Base-by-base conservation (phyloP, 108 stramenopile species). In the Stephanodiscus triporus region DNA sequence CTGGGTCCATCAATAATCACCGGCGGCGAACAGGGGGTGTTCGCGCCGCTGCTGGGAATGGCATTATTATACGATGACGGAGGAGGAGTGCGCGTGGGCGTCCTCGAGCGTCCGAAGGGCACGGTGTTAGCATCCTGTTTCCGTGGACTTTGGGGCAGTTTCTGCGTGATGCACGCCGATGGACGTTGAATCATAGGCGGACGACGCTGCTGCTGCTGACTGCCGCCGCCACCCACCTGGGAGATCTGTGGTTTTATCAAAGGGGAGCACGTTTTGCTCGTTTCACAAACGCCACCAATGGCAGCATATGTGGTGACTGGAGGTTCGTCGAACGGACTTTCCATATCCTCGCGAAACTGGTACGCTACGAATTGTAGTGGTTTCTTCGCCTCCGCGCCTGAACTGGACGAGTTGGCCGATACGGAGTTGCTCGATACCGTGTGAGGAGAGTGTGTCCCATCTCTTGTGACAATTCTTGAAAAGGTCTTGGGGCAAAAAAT, bases 321-420 rank as follows among this genome's bases (percentile, higher is more conserved):
- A 72, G 70, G 59, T 60, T 54, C 58, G 58, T 57, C 37, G 19
- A 72, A 61, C 24, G 60, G 72, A 54, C 49, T 72, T 36, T 40
- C 68, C 13, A n/a, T 20, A 4, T 77, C 57, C 19, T 22, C 63
- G 10, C 36, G 34, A 22, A 48, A 19, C 59, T 66, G 26, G 32
- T 71, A 71, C 40, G 70, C 71, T 3, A 78, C 78, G 29, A 78
- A 78, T 45, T 78, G 72, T 1, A 78, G 58, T 19, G 78, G 78
- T 26, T 70, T 66, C 38, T 78, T 72, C 13, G 64, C 54, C 48
- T 78, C 78, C 10, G 78, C 67, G 9, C 63, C 68, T 0, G 78
- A 78, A 8, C 48, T 72, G 16, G 78, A 72, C 11, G 78, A 69
- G 49, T 78, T 72, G 58, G 65, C 65, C 23, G 78, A 78, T 0